Base-by-base conservation (phyloP, 805 yeast species). In the Kregervanrija delftensis region DNA sequence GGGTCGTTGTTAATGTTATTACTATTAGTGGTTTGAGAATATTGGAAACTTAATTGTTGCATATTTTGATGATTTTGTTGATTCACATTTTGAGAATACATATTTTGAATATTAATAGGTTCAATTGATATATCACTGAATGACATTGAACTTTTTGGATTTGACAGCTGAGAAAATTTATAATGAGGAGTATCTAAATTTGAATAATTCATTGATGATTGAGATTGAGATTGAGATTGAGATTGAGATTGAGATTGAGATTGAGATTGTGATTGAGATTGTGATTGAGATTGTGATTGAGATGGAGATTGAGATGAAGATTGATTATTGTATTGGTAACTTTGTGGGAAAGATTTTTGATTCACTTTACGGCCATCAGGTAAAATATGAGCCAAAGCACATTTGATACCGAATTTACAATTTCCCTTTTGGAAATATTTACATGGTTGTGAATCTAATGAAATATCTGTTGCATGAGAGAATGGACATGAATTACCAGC, bases 351-450 rank as follows among this genome's bases (percentile, higher is more conserved):
- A 48, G 49, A 47, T 40, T 65, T 69, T 12, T 77, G 75, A 57
- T 85, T 86, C 14, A 86, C 83, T 37, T 86, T 70, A n/a, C 88
- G 76, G 1, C 96, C 96, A 56, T 90, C 95, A 0, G 96, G 95
- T 35, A 86, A 66, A 46, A 86, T 74, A 65, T 91, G 99, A 6
- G 95, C 96, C 57, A 91, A 75, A 1, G 96, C 98, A 69, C 99
- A 91, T 58, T 89, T 90, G 42, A 78, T 69, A 4, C 99, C 99
- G 64, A 91, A 91, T 66, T 89, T 89, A 66, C 99, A 91, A 59
- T 89, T 88, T n/a, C 98, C 98, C 66, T 86, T 86, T 57, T 85
- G 93, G 63, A 87, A 91, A 65, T 90, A 91, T 70, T 89, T 90
- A 72, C 99, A 91, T 6, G 90, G 87, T 37, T 74, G 68, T 39